Conservation (phyloP, 2,329 filamentous ascomycete species). For the Alternaria atra region DNA sequence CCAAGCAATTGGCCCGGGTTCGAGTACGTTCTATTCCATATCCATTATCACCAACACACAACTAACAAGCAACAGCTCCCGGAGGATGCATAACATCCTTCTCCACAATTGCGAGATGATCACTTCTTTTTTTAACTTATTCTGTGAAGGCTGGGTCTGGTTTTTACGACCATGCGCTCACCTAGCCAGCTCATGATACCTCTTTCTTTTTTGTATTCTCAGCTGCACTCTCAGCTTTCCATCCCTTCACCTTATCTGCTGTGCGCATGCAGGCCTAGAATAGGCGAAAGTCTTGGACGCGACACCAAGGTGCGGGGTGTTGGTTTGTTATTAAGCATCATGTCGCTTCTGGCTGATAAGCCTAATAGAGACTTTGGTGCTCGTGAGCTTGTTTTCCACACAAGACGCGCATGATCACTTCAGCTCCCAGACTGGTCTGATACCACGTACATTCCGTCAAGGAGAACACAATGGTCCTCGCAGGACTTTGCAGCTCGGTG, state of each 20-base stretch:
- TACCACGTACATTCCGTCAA: not conserved
- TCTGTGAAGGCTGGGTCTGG: not conserved
- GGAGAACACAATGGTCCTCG: conserved; percentile 10
- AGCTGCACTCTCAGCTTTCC: not conserved
- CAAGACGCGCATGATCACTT: conserved; percentile 16
- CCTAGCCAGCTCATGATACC: not conserved
- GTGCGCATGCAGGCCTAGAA: not conserved
- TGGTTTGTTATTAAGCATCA: not conserved
- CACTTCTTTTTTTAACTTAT: conserved; percentile 7
- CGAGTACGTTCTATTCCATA: conserved; percentile 9
- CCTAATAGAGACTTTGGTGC: conserved; percentile 9
- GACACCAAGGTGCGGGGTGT: conserved; percentile 9
- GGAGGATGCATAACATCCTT: conserved; percentile 32
- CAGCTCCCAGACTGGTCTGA: conserved; percentile 10
- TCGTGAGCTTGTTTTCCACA: conserved; percentile 8
- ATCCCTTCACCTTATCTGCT: not conserved
- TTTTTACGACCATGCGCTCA: not conserved
- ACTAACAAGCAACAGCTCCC: conserved; percentile 11
- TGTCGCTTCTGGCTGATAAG: not conserved
- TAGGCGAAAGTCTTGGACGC: not conserved
- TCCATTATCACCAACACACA: not conserved
- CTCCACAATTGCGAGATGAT: conserved; percentile 20
- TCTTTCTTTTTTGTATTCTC: not conserved
- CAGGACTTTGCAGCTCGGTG: conserved; percentile 17
- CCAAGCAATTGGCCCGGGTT: conserved; percentile 35